These are phyloP conservation scores for Clavispora carvajalis DNA, from an alignment of 805 yeast species.

Conservation along the genomic window DNA sequence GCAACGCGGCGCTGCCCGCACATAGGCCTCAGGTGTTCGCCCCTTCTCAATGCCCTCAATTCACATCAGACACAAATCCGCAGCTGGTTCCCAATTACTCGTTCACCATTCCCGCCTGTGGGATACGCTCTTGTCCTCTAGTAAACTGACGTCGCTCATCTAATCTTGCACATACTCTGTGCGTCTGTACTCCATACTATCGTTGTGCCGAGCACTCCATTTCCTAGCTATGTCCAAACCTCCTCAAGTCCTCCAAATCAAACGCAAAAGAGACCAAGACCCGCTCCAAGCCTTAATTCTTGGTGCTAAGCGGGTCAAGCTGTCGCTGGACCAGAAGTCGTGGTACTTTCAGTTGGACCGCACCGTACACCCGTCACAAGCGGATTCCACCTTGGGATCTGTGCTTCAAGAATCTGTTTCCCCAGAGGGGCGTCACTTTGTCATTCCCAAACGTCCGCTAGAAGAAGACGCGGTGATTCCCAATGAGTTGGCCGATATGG, in stretches of 20 bases:
- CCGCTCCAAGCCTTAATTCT: slow-evolving; percentile 75
- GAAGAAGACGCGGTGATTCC: slow-evolving; percentile 40
- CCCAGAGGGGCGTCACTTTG: slow-evolving; percentile 23
- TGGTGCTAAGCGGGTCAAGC: slow-evolving; percentile 42
- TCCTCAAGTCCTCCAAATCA: slow-evolving; percentile 74
- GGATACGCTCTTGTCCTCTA: too few species aligned
- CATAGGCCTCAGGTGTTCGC: too few species aligned
- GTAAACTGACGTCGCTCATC: too few species aligned
- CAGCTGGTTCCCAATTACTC: too few species aligned
- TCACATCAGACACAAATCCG: too few species aligned
- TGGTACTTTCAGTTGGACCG: slow-evolving; percentile 31
- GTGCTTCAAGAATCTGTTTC: slow-evolving; percentile 21
- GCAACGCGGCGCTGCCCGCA: too few species aligned
- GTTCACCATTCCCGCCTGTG: too few species aligned
- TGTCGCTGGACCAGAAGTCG: slow-evolving; percentile 39
- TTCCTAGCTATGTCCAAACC: slow-evolving; percentile 5
- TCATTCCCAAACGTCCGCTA: slow-evolving; percentile 28
- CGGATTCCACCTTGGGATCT: slow-evolving; percentile 19
- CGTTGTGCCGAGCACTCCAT: not conserved
- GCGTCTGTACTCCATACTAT: too few species aligned
- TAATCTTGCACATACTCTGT: too few species aligned
- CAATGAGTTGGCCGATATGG: slow-evolving; percentile 69
- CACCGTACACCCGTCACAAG: slow-evolving; percentile 17
- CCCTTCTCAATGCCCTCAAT: too few species aligned
- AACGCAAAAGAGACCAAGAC: slow-evolving; percentile 81